Evolutionary conservation across 2,329 filamentous ascomycete genomes (phyloP).

Genomic region (Fusarium sp.): DNA sequence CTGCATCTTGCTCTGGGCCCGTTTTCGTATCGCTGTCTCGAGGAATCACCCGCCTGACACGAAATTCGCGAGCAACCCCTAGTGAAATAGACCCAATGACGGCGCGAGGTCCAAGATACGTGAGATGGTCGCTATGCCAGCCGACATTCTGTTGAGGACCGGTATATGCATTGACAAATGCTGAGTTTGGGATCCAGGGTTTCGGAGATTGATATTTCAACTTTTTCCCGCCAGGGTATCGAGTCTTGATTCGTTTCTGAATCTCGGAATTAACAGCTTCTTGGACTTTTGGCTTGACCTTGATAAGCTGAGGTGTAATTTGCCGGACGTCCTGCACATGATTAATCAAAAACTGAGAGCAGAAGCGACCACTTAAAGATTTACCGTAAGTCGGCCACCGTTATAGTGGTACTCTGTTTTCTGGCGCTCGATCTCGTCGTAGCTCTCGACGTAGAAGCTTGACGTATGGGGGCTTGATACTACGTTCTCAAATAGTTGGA

Average conservation of each 20-base stretch:
- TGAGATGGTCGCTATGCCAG: constrained; percentile 91
- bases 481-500: constrained; percentile 88
- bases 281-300: constrained; percentile 74
- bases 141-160: constrained; percentile 84
- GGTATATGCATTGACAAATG: constrained; percentile 93
- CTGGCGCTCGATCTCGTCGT: constrained; percentile 73
- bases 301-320: constrained; percentile 76
- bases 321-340: constrained; percentile 71
- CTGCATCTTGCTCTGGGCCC: constrained; percentile 63
- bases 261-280: constrained; percentile 81
- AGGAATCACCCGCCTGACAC: constrained; percentile 79
- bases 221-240: constrained; percentile 75
- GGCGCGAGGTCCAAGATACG: constrained; percentile 87
- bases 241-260: constrained; percentile 70
- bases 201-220: constrained; percentile 78
- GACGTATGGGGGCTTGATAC: constrained; percentile 87
- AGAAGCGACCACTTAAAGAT: constrained; percentile 1
- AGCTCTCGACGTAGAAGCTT: constrained; percentile 81
- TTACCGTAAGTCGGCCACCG: constrained; percentile 72
- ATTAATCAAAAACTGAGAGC: constrained; percentile 9
- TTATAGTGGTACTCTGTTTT: constrained; percentile 88
- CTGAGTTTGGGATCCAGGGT: constrained; percentile 84
- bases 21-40: constrained; percentile 56
- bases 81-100: constrained; percentile 91
- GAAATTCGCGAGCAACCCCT: constrained; percentile 92